Evolutionary conservation across 2,329 filamentous ascomycete species (phyloP).

Genomic region (Scolecobasidium constrictum): DNA sequence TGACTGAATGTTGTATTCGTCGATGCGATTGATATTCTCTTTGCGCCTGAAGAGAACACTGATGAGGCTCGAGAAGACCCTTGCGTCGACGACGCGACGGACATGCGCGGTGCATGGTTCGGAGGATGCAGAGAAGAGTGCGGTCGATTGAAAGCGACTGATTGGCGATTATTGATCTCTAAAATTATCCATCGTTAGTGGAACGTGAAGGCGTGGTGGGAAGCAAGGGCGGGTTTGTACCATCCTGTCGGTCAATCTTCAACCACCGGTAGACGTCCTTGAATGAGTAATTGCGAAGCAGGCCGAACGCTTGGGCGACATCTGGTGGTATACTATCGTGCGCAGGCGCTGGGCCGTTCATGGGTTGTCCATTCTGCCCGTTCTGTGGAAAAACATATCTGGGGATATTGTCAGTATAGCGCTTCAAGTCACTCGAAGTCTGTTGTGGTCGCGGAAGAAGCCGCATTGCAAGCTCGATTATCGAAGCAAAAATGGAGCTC

Average conservation of each 20-base stretch:
- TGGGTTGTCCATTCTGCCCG: not conserved
- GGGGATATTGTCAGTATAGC: conserved; percentile 6
- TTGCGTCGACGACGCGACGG: conserved; percentile 7
- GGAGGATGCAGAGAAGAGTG: not conserved
- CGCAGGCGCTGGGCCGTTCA: not conserved
- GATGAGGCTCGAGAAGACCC: conserved; percentile 6
- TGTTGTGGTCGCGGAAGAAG: not conserved
- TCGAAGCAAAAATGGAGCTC: not conserved
- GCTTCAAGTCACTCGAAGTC: conserved; percentile 2
- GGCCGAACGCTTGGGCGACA: conserved; percentile 5
- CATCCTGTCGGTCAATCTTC: conserved; percentile 10
- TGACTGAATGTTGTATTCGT: conserved; percentile 7
- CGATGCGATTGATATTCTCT: conserved; percentile 9
- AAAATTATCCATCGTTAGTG: not conserved
- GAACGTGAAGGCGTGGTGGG: not conserved
- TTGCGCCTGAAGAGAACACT: conserved; percentile 5
- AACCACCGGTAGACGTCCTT: conserved; percentile 8
- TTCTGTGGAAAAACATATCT: conserved; percentile 5
- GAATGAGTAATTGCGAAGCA: conserved; percentile 6
- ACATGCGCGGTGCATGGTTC: conserved; percentile 5
- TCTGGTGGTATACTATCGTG: conserved; percentile 7
- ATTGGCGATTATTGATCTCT: conserved; percentile 7
- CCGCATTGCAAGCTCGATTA: not conserved
- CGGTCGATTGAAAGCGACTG: not conserved
- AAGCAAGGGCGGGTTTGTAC: not conserved